Conservation (phyloP, 768 basidiomycete species). For the Melanogaster broomeanus region DNA sequence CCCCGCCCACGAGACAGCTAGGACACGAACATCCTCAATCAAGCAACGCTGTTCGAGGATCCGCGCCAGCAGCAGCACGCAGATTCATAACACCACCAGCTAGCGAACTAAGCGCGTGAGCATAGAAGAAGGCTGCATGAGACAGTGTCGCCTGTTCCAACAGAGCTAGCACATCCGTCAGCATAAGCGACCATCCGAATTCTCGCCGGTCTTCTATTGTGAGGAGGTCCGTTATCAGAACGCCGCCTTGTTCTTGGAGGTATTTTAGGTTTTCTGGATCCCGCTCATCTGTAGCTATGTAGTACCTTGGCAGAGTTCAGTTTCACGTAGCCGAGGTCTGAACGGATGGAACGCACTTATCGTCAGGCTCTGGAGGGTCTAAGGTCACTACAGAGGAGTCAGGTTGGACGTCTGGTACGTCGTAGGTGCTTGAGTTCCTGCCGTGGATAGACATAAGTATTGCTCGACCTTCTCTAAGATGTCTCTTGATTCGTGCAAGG, state of each 20-base stretch:
- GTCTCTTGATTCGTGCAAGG: conserved; percentile 32
- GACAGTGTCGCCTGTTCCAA: conserved; percentile 43
- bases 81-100: conserved; percentile 44
- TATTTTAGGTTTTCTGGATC: conserved; percentile 30
- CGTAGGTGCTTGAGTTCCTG: conserved; percentile 12
- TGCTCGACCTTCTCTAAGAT: conserved; percentile 20
- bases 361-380: conserved; percentile 24
- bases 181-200: conserved; percentile 43
- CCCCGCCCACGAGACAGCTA: too few relatives aligned
- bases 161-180: conserved; percentile 44
- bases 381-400: conserved; percentile 21
- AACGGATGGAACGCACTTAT: conserved; percentile 15
- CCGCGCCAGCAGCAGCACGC: conserved; percentile 40
- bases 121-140: conserved; percentile 43
- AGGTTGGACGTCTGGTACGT: conserved; percentile 21
- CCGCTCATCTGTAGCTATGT: conserved; percentile 46
- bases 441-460: conserved; percentile 22
- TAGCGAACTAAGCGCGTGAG: conserved; percentile 40
- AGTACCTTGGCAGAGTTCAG: conserved; percentile 23
- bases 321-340: neutral
- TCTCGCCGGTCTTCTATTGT: conserved; percentile 40
- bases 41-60: conserved; percentile 40
- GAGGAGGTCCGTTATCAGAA: conserved; percentile 44
- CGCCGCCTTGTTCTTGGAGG: conserved; percentile 36
- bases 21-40: too few relatives aligned